These are phyloP conservation scores for Rhodomyrtus tomentosa DNA, from an alignment of 345 rosid species.

Conservation along the genomic window DNA sequence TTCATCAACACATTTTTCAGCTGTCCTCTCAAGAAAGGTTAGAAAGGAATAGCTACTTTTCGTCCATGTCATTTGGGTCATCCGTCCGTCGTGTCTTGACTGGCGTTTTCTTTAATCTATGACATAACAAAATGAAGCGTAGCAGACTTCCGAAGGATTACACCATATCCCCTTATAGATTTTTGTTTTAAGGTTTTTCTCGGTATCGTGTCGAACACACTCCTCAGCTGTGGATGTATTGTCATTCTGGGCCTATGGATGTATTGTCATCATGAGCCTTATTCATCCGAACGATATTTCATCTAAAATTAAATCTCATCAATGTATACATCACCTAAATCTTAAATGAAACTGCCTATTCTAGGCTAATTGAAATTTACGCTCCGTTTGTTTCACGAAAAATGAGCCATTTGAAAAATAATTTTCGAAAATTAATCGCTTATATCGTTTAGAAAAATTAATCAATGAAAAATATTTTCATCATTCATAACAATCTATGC, in stretches of 20 bases:
- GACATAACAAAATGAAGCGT: not conserved
- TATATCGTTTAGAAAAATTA: too few species aligned
- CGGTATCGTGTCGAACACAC: not conserved
- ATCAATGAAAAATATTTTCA: too few species aligned
- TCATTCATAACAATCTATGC: too few species aligned
- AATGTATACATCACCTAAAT: not conserved
- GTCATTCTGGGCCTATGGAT: not conserved
- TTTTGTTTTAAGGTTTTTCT: not conserved
- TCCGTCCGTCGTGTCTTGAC: fast-evolving
- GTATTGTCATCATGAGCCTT: not conserved
- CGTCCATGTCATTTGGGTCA: not conserved
- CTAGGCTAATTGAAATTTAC: not conserved
- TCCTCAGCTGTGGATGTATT: not conserved
- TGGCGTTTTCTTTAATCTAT: too few species aligned
- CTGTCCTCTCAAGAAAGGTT: not conserved
- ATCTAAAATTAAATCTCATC: not conserved
- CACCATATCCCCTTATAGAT: not conserved
- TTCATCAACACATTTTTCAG: fast-evolving
- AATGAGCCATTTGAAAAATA: too few species aligned
- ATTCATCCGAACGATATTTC: not conserved
- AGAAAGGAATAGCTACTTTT: not conserved
- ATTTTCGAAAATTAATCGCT: too few species aligned
- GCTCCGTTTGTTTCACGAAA: too few species aligned
- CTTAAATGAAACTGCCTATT: not conserved
- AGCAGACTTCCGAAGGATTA: not conserved